These are phyloP conservation scores for Ogataea sp. DNA, from an alignment of 805 yeast genomes.

Conservation along the genomic window DNA sequence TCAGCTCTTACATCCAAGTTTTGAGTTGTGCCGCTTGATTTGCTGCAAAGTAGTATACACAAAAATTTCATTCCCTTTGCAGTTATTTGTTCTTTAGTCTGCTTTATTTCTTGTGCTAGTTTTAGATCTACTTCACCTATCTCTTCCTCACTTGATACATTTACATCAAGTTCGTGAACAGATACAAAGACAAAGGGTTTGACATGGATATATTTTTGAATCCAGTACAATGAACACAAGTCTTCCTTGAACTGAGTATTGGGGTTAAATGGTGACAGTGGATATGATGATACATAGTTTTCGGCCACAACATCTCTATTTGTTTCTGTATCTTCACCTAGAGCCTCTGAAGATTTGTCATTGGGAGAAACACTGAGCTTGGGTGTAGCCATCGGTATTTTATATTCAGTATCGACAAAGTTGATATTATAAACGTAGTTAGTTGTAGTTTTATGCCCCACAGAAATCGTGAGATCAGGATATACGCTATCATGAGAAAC, in stretches of 20 bases:
- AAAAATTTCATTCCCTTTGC: constrained; percentile 25
- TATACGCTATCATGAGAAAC: constrained; percentile 14
- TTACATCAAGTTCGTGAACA: constrained; percentile 31
- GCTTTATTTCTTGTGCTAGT: constrained; percentile 29
- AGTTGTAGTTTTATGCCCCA: constrained; percentile 7
- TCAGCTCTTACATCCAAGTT: constrained; percentile 28
- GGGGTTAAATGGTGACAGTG: constrained; percentile 37
- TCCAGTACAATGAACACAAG: constrained; percentile 40
- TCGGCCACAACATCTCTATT: no score
- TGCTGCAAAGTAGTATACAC: constrained; percentile 26
- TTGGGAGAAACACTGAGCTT: no score
- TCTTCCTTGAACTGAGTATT: constrained; percentile 32
- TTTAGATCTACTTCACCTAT: constrained; percentile 20
- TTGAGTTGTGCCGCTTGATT: constrained; percentile 19
- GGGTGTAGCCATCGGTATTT: no score
- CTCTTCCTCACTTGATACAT: constrained; percentile 15
- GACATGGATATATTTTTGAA: constrained; percentile 38
- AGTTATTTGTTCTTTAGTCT: constrained; percentile 23
- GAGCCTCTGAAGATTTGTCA: no score
- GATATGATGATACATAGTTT: constrained; percentile 10
- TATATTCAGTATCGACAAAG: constrained; percentile 20
- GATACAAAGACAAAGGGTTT: constrained; percentile 41
- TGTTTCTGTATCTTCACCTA: no score
- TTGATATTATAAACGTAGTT: constrained; percentile 21
- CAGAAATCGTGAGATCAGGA: not conserved